These are phyloP conservation scores for Diutina siamensis DNA, from an alignment of 1,139 yeast genomes.

Conservation along the genomic window DNA sequence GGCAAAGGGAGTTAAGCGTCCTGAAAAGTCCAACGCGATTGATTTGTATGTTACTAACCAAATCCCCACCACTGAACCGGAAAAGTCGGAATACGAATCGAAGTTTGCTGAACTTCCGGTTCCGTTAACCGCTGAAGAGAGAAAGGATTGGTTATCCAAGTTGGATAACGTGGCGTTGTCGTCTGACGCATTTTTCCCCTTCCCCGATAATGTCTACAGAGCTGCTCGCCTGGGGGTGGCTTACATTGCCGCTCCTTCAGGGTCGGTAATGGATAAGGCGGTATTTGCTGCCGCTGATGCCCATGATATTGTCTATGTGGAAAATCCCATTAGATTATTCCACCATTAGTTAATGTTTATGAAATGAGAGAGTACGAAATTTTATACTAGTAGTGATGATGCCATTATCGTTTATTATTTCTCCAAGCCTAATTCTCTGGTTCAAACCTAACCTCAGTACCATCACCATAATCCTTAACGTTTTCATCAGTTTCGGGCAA, in stretches of 20 bases:
- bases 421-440: too few species aligned
- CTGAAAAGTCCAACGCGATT: slow-evolving; percentile 96
- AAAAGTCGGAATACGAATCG: slow-evolving; percentile 81
- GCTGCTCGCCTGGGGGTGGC: slow-evolving; percentile 95
- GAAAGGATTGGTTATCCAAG: slow-evolving; percentile 75
- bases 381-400: too few species aligned
- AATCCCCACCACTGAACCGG: slow-evolving; percentile 87
- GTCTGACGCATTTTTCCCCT: slow-evolving; percentile 98
- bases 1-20: slow-evolving; percentile 98
- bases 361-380: neutral
- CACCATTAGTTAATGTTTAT: slow-evolving; percentile 49
- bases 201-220: slow-evolving; percentile 97
- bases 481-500: slow-evolving; percentile 26
- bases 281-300: slow-evolving; percentile 38
- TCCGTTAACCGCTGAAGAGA: slow-evolving; percentile 75
- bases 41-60: slow-evolving; percentile 87
- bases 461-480: slow-evolving; percentile 51
- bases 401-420: too few species aligned
- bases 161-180: slow-evolving; percentile 80
- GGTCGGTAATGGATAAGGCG: slow-evolving; percentile 95
- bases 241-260: slow-evolving; percentile 92
- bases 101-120: slow-evolving; percentile 76
- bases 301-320: slow-evolving; percentile 13
- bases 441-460: slow-evolving; percentile 11
- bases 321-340: slow-evolving; percentile 74